Evolutionary conservation across 805 yeast species (phyloP).

Genomic region (Candida wancherniae): DNA sequence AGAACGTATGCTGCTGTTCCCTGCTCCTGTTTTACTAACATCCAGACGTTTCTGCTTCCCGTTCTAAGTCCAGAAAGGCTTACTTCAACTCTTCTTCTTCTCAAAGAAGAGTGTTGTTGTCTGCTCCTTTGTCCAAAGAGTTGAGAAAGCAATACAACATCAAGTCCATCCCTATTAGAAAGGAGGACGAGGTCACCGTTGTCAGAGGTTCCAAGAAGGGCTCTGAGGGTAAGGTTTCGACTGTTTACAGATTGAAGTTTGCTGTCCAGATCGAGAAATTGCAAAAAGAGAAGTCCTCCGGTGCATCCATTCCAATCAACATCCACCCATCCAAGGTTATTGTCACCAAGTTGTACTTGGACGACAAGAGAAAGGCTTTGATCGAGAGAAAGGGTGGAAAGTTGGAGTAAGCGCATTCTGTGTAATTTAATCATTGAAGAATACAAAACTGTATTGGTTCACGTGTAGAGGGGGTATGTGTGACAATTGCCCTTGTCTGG

Average conservation of each 20-base stretch:
- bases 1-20: too few species aligned
- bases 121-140: slow-evolving; percentile 99
- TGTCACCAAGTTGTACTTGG: slow-evolving; percentile 96
- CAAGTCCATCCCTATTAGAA: slow-evolving; percentile 95
- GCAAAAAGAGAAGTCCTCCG: slow-evolving; percentile 96
- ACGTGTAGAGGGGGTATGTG: too few species aligned
- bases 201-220: slow-evolving; percentile 99
- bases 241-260: slow-evolving; percentile 98
- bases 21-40: too few species aligned
- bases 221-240: slow-evolving; percentile 95
- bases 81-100: slow-evolving; percentile 97
- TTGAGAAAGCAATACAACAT: slow-evolving; percentile 95
- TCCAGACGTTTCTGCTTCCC: slow-evolving; percentile 96
- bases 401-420: slow-evolving; percentile 63
- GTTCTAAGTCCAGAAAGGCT: slow-evolving; percentile 99
- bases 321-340: slow-evolving; percentile 98
- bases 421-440: slow-evolving; percentile 21
- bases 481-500: too few species aligned
- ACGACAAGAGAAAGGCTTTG: slow-evolving; percentile 98
- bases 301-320: slow-evolving; percentile 96
- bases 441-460: slow-evolving; percentile 13
- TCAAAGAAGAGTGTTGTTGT: slow-evolving; percentile 87
- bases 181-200: slow-evolving; percentile 91
- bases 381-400: slow-evolving; percentile 98
- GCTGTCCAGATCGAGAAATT: slow-evolving; percentile 96